Conservation (phyloP, 495 filamentous ascomycete species). For the Cercophora newfieldiana region DNA sequence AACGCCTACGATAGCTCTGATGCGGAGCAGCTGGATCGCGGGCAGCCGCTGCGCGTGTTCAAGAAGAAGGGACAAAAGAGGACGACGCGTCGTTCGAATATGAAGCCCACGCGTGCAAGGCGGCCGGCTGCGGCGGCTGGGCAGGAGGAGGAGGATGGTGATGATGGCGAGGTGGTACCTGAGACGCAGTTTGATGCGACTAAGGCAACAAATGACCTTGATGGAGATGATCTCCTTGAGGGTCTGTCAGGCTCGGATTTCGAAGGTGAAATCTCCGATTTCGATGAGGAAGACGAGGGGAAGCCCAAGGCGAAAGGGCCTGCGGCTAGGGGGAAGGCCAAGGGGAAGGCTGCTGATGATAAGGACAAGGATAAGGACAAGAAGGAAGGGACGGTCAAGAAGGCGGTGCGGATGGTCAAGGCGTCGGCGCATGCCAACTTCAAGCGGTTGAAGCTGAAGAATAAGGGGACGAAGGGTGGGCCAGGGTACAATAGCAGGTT, state of each 20-base stretch:
- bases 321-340: slow-evolving; percentile 15
- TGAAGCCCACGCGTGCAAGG: slow-evolving; percentile 53
- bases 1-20: slow-evolving; percentile 50
- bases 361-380: slow-evolving; percentile 40
- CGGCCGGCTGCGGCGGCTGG: slow-evolving; percentile 40
- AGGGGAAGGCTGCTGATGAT: slow-evolving; percentile 40
- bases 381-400: slow-evolving; percentile 56
- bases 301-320: slow-evolving; percentile 28
- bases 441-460: slow-evolving; percentile 74
- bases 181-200: slow-evolving; percentile 47
- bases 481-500: slow-evolving; percentile 50
- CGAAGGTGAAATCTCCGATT: slow-evolving; percentile 21
- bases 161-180: slow-evolving; percentile 32
- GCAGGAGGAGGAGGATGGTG: slow-evolving; percentile 23
- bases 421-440: slow-evolving; percentile 81
- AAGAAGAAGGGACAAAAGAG: slow-evolving; percentile 95
- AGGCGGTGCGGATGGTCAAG: slow-evolving; percentile 64
- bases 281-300: slow-evolving; percentile 27
- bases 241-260: slow-evolving; percentile 19
- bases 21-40: slow-evolving; percentile 46
- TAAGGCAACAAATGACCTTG: slow-evolving; percentile 22
- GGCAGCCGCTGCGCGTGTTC: slow-evolving; percentile 60
- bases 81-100: slow-evolving; percentile 74
- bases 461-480: slow-evolving; percentile 56
- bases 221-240: slow-evolving; percentile 11